These are phyloP conservation scores for Citrus sp. DNA, from an alignment of 345 rosid species.

Conservation along the genomic window DNA sequence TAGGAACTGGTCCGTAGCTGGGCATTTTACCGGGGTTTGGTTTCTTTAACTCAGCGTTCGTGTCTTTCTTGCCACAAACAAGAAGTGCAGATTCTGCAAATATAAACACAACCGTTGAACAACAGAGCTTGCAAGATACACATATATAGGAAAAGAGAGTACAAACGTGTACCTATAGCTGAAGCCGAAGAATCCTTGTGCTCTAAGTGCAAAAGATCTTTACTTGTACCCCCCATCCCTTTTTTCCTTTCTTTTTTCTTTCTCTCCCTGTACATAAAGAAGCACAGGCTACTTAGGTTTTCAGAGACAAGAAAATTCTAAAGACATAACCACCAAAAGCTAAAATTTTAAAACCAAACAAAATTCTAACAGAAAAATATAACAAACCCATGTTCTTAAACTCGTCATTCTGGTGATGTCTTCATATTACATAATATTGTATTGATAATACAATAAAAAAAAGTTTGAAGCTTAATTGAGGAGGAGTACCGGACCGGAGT, in stretches of 20 bases:
- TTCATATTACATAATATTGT: no score
- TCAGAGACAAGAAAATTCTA: not conserved
- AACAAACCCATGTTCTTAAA: not conserved
- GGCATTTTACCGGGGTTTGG: slow-evolving; percentile 35
- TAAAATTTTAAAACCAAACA: not conserved
- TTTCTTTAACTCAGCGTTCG: slow-evolving; percentile 12
- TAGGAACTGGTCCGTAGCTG: slow-evolving; percentile 34
- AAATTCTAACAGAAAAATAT: not conserved
- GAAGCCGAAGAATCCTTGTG: slow-evolving; percentile 25
- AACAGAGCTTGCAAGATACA: not conserved
- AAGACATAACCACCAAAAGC: not conserved
- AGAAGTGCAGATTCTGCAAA: slow-evolving; percentile 46
- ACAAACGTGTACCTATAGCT: slow-evolving; percentile 22
- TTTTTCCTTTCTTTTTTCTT: not conserved
- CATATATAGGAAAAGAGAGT: not conserved
- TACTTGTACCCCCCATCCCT: slow-evolving; percentile 35
- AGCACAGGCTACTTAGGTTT: not conserved
- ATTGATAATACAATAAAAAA: no score
- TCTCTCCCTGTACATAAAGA: not conserved
- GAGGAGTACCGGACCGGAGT: no score
- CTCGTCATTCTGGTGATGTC: not conserved
- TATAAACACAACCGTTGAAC: not conserved
- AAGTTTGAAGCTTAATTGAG: no score
- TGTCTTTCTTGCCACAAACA: slow-evolving; percentile 26
- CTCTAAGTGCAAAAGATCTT: slow-evolving; percentile 46